Percentiles rank a stretch among this genome's conserved stretches.
Conservation (phyloP, 345 rosid species). For the Conringia planisiliqua region DNA sequence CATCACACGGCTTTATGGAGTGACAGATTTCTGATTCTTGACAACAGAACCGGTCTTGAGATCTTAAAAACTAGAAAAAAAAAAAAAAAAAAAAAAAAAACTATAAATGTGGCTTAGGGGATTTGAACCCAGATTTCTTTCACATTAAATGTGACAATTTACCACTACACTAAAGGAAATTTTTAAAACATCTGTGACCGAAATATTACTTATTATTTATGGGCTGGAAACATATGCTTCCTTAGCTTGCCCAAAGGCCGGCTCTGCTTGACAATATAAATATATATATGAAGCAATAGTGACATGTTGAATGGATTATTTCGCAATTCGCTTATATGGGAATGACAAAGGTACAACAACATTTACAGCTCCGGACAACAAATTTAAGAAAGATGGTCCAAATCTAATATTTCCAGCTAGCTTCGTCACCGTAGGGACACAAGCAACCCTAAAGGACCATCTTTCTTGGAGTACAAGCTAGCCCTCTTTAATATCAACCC, state of each 20-base stretch:
- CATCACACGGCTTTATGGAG: not conserved
- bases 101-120: no score
- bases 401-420: not conserved
- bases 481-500: constrained; percentile 25
- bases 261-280: not conserved
- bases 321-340: not conserved
- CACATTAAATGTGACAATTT: no score
- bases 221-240: no score
- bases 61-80: no score
- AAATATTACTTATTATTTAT: no score
- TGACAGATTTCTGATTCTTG: not conserved
- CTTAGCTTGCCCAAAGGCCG: no score
- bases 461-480: constrained; percentile 4
- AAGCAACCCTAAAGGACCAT: not conserved
- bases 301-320: constrained; percentile 6
- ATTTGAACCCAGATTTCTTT: no score
- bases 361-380: constrained; percentile 24
- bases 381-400: not conserved
- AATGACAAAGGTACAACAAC: constrained; percentile 28
- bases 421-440: not conserved
- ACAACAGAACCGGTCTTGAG: no score
- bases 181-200: no score
- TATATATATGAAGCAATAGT: not conserved
- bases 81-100: no score
- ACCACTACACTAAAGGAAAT: no score